Evolutionary conservation across 1,284 basidiomycete genomes (phyloP).

Genomic region (Boletus austroedulis): DNA sequence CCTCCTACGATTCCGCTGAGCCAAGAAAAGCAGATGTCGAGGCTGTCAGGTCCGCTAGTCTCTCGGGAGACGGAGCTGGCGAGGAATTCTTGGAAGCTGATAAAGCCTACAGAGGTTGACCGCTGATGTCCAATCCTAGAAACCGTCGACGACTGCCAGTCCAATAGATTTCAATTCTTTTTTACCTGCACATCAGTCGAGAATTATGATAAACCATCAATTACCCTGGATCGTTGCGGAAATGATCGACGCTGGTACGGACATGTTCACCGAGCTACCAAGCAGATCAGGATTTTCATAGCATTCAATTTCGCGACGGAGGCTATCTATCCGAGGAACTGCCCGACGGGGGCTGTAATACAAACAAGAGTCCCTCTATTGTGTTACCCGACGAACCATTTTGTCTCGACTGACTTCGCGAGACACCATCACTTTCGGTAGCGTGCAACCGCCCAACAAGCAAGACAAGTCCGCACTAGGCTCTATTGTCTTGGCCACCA

Average conservation of each 20-base stretch:
- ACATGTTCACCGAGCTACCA: background rate
- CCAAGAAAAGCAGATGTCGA: conserved; percentile 52
- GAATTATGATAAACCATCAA: background rate
- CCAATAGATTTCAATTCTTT: conserved; percentile 19
- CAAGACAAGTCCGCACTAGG: too few relatives aligned
- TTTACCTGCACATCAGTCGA: background rate
- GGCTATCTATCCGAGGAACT: too few relatives aligned
- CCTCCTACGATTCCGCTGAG: conserved; percentile 76
- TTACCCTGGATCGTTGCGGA: background rate
- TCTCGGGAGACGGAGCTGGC: conserved; percentile 41
- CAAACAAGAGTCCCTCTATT: too few relatives aligned
- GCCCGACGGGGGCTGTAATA: too few relatives aligned
- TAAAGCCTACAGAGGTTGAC: conserved; percentile 54
- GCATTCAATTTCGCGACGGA: too few relatives aligned
- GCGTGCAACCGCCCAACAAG: too few relatives aligned
- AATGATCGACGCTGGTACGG: background rate
- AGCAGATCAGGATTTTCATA: too few relatives aligned
- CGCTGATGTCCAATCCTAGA: conserved; percentile 38
- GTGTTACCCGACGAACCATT: too few relatives aligned
- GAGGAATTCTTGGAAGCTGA: conserved; percentile 62
- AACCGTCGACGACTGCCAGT: background rate
- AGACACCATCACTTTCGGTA: too few relatives aligned
- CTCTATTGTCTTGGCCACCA: too few relatives aligned
- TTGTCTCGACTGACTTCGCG: too few relatives aligned
- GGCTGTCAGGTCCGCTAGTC: conserved; percentile 25